These are phyloP conservation scores for Fusarium begoniae DNA, from an alignment of 2,329 filamentous ascomycete genomes.

Conservation along the genomic window DNA sequence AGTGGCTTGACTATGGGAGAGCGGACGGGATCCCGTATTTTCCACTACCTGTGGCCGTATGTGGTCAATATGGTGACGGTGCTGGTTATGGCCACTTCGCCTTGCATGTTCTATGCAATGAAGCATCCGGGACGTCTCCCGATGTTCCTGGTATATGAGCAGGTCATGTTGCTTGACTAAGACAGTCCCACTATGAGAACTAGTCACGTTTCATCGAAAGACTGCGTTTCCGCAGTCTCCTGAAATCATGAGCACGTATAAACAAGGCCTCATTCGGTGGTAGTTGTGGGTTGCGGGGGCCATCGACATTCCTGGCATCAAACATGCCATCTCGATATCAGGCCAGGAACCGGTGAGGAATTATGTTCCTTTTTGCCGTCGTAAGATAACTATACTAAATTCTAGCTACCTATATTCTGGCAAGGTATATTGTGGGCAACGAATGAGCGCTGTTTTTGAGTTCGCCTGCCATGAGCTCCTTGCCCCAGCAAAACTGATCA, in stretches of 20 bases:
- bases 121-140: constrained; percentile 8
- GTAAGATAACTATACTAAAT: neutral
- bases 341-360: neutral
- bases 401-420: neutral
- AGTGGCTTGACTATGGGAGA: constrained; percentile 33
- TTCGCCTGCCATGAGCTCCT: neutral
- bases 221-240: neutral
- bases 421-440: neutral
- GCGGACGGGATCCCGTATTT: constrained; percentile 37
- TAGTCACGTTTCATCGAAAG: neutral
- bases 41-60: constrained; percentile 37
- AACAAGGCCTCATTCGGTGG: neutral
- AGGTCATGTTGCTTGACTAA: neutral
- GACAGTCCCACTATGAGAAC: neutral
- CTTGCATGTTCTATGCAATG: neutral
- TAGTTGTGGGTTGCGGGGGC: neutral
- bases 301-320: neutral
- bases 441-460: neutral
- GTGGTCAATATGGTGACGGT: neutral
- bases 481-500: neutral
- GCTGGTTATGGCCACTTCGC: neutral
- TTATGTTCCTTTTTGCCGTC: neutral
- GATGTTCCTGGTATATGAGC: constrained; percentile 1
- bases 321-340: neutral
- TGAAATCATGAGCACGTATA: neutral